Percentiles rank a stretch among this genome's conserved stretches.
Evolutionary conservation across 1,284 basidiomycete species (phyloP).

Genomic region (Mycocalia duriaeana): DNA sequence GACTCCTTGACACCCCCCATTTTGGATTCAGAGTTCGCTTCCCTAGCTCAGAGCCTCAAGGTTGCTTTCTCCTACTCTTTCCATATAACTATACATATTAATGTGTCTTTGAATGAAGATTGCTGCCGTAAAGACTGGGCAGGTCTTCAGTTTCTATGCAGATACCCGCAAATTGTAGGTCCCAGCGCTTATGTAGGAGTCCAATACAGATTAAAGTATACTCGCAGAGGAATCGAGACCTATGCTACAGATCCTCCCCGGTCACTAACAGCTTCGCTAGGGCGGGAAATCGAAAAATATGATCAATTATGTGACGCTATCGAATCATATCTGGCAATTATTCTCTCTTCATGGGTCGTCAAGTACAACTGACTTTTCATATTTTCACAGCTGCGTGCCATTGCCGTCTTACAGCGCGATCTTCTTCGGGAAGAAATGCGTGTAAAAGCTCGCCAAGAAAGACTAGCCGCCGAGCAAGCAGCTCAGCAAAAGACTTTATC

Average conservation of each 20-base stretch:
- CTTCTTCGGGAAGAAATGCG: slow-evolving; percentile 55
- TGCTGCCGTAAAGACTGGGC: slow-evolving; percentile 61
- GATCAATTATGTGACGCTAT: slow-evolving; percentile 74
- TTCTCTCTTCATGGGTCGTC: background rate
- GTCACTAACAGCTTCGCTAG: slow-evolving; percentile 56
- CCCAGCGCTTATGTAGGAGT: too few relatives aligned
- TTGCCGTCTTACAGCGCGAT: slow-evolving; percentile 66
- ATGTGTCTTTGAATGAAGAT: slow-evolving; percentile 35
- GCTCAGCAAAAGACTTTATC: too few relatives aligned
- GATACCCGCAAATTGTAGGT: slow-evolving; percentile 57
- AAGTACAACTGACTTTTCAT: slow-evolving; percentile 1
- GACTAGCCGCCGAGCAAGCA: slow-evolving; percentile 26
- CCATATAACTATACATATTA: background rate
- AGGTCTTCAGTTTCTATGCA: slow-evolving; percentile 63
- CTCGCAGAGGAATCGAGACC: slow-evolving; percentile 47
- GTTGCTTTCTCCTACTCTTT: slow-evolving; percentile 25
- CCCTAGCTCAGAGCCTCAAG: slow-evolving; percentile 52
- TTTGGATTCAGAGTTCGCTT: slow-evolving; percentile 60
- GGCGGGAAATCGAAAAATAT: slow-evolving; percentile 68
- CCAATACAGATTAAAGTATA: background rate
- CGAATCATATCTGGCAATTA: slow-evolving; percentile 60
- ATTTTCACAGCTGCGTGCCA: slow-evolving; percentile 52
- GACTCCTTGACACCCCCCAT: slow-evolving; percentile 27
- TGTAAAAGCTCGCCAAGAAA: slow-evolving; percentile 42
- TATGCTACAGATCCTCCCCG: slow-evolving; percentile 61